These are phyloP conservation scores for Metschnikowia lochheadii DNA, from an alignment of 805 yeast species.

Conservation along the genomic window DNA sequence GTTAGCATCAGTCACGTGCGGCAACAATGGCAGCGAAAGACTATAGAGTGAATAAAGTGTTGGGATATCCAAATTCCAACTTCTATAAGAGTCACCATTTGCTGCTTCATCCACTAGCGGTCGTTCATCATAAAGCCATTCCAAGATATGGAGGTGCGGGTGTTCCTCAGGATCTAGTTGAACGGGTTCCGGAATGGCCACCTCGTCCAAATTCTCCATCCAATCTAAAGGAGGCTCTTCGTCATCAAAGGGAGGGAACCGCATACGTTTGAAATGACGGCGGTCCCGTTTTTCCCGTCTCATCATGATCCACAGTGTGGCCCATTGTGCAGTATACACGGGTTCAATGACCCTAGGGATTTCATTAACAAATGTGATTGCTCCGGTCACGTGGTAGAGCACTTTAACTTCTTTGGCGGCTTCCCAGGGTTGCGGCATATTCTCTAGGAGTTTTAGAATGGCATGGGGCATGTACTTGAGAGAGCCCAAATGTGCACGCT, in stretches of 20 bases:
- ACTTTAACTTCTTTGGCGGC: slow-evolving; percentile 78
- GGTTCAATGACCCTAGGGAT: slow-evolving; percentile 90
- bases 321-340: slow-evolving; percentile 92
- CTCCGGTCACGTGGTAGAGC: slow-evolving; percentile 86
- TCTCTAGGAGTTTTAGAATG: slow-evolving; percentile 78
- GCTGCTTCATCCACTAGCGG: slow-evolving; percentile 60
- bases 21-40: slow-evolving; percentile 65
- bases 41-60: slow-evolving; percentile 64
- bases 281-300: slow-evolving; percentile 90
- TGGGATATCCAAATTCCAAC: slow-evolving; percentile 61
- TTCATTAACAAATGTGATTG: slow-evolving; percentile 92
- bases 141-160: slow-evolving; percentile 54
- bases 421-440: slow-evolving; percentile 99
- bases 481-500: slow-evolving; percentile 84
- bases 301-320: slow-evolving; percentile 89
- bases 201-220: slow-evolving; percentile 70
- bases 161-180: slow-evolving; percentile 57
- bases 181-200: slow-evolving; percentile 71
- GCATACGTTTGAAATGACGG: slow-evolving; percentile 82
- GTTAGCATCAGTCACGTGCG: slow-evolving; percentile 56
- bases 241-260: slow-evolving; percentile 95
- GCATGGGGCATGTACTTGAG: slow-evolving; percentile 96
- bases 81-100: slow-evolving; percentile 74
- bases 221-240: slow-evolving; percentile 91
- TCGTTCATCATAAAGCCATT: slow-evolving; percentile 78